phyloP scores from a whole-genome alignment of 2,329 filamentous ascomycete genomes.

The Paracamarosporium sp. region DNA sequence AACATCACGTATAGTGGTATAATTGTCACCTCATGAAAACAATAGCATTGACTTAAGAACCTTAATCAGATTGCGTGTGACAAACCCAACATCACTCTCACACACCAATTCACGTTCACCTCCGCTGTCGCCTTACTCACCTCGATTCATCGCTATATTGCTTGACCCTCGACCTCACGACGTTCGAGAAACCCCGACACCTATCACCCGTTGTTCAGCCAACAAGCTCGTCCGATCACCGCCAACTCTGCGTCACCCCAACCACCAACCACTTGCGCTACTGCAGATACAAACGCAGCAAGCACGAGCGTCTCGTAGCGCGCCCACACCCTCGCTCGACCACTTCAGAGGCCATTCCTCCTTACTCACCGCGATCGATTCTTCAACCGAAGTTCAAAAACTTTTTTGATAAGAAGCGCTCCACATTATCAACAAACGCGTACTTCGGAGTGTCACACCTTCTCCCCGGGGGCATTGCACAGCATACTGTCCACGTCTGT shows the following conservation, averaged over 20 bases:
- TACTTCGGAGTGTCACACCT: neutral
- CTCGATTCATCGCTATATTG: neutral
- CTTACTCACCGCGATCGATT: neutral
- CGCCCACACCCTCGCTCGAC: neutral
- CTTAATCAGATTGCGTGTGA: no score
- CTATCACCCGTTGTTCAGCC: neutral
- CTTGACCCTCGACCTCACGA: neutral
- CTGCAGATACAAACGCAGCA: slow-evolving; percentile 1
- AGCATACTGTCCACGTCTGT: neutral
- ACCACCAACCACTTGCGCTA: neutral
- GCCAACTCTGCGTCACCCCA: neutral
- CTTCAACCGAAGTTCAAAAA: neutral
- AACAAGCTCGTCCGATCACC: neutral
- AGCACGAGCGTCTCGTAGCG: neutral
- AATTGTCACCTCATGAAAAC: no score
- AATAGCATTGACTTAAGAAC: no score
- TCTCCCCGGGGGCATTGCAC: neutral
- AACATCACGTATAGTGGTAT: no score
- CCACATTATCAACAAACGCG: neutral
- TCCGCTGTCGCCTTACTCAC: neutral
- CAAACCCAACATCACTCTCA: neutral
- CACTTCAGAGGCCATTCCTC: slow-evolving; percentile 9
- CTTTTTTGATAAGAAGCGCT: no score
- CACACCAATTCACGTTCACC: neutral
- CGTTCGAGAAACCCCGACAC: no score